phyloP scores from a whole-genome alignment of 345 rosid genomes.

The Viola odorata region DNA sequence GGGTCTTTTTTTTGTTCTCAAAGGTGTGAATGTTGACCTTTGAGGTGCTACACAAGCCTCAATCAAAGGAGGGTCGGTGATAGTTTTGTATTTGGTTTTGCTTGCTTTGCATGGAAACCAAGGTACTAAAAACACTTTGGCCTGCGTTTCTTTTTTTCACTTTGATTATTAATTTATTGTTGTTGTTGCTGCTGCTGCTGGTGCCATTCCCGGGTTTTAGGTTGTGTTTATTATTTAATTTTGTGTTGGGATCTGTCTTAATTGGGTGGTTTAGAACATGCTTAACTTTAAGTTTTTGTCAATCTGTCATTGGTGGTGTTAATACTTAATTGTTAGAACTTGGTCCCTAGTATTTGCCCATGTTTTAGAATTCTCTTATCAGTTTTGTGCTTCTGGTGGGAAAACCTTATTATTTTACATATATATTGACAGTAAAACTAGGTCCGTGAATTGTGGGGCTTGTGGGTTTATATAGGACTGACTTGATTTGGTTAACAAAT shows the following conservation, averaged over 20 bases:
- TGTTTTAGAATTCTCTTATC: conserved; percentile 19
- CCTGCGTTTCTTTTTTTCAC: conserved; percentile 26
- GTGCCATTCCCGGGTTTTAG: conserved; percentile 31
- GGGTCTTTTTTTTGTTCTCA: conserved; percentile 20
- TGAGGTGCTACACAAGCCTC: conserved; percentile 22
- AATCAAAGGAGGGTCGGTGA: conserved; percentile 54
- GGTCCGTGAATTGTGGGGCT: conserved; percentile 44
- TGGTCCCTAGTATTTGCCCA: conserved; percentile 43
- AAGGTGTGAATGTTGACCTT: conserved; percentile 21
- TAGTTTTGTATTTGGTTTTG: conserved; percentile 17
- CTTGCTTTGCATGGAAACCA: conserved; percentile 55
- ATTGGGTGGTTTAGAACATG: conserved; percentile 21
- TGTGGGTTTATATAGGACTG: conserved; percentile 21
- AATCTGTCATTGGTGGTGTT: conserved; percentile 17
- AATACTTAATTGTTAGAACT: conserved; percentile 12
- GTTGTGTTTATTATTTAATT: conserved; percentile 19
- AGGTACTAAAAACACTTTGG: conserved; percentile 37
- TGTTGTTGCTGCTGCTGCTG: conserved; percentile 7
- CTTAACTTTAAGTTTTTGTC: conserved; percentile 10
- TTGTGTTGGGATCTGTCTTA: conserved; percentile 20
- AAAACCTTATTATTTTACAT: conserved; percentile 15
- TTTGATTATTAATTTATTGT: neutral
- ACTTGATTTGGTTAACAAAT: conserved; percentile 19
- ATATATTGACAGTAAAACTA: conserved; percentile 24
- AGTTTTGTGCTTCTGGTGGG: conserved; percentile 4